phyloP scores from a whole-genome alignment of 345 rosid species.

The Salix brachista region DNA sequence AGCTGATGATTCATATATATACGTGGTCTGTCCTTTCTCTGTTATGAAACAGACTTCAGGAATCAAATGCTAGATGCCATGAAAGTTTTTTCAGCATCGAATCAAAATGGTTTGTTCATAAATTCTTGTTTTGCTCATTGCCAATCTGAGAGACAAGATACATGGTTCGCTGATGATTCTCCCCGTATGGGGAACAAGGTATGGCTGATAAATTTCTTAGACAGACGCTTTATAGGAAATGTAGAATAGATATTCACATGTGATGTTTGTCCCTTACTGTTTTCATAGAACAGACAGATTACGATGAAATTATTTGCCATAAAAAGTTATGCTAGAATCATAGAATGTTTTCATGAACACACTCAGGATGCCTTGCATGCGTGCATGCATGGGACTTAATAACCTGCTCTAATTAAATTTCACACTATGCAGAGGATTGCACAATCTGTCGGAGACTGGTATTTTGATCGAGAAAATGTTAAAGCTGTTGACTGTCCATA shows the following conservation, averaged over 20 bases:
- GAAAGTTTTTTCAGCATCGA: constrained; percentile 12
- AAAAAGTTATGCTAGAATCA: too few relatives aligned
- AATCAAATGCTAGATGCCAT: constrained; percentile 24
- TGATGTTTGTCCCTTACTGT: background rate
- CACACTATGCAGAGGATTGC: constrained; percentile 17
- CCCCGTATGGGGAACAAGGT: constrained; percentile 21
- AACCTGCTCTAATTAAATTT: background rate
- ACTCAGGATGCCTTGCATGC: background rate
- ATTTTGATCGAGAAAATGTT: constrained; percentile 17
- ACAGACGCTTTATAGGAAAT: background rate
- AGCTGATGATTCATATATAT: background rate
- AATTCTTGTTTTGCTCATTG: constrained; percentile 34
- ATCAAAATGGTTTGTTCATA: constrained; percentile 26
- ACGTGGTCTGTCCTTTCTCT: constrained; percentile 13
- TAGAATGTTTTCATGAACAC: background rate
- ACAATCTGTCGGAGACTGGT: constrained; percentile 33
- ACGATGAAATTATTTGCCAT: background rate
- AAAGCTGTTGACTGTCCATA: constrained; percentile 28
- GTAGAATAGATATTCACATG: background rate
- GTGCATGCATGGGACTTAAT: background rate
- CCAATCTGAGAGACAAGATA: constrained; percentile 30
- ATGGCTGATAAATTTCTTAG: background rate
- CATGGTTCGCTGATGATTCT: constrained; percentile 27
- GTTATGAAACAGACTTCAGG: constrained; percentile 24
- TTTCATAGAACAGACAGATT: too few relatives aligned